Evolutionary conservation across 2,329 filamentous ascomycete genomes (phyloP).

Genomic region (Fusarium cicatricum): DNA sequence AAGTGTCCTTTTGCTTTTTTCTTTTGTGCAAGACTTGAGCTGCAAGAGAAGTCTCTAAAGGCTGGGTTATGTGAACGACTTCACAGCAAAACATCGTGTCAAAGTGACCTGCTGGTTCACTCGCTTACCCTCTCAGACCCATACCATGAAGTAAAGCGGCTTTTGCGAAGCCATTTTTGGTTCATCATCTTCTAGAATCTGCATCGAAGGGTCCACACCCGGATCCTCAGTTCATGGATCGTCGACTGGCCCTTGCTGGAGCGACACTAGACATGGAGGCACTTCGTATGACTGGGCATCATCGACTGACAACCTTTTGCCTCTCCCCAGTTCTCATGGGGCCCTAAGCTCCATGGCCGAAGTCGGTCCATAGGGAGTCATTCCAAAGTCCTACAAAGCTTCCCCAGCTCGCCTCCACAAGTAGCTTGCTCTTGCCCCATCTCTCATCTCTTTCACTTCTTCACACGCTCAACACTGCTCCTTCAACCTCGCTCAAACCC

Average conservation of each 20-base stretch:
- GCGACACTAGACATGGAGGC: neutral
- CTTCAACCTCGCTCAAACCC: neutral
- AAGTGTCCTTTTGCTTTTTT: neutral
- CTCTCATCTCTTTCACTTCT: neutral
- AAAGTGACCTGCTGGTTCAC: slow-evolving; percentile 6
- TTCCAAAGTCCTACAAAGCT: slow-evolving; percentile 23
- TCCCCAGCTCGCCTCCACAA: slow-evolving; percentile 8
- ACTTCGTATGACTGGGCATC: slow-evolving; percentile 23
- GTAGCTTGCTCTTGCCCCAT: neutral
- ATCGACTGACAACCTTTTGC: slow-evolving; percentile 36
- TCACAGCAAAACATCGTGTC: neutral
- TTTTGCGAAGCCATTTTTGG: too few relatives aligned
- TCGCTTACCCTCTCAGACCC: slow-evolving; percentile 4
- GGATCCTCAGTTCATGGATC: slow-evolving; percentile 28
- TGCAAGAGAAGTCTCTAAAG: too few relatives aligned
- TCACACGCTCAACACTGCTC: too few relatives aligned
- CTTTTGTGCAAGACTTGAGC: neutral
- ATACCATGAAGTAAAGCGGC: too few relatives aligned
- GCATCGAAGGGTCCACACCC: slow-evolving; percentile 9
- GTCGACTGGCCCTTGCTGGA: slow-evolving; percentile 13
- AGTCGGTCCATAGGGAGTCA: slow-evolving; percentile 27
- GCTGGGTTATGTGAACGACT: neutral
- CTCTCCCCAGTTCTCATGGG: slow-evolving; percentile 17
- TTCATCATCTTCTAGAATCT: slow-evolving; percentile 25
- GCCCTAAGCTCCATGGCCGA: slow-evolving; percentile 18